Percentiles rank a stretch among this genome's conserved stretches.
phyloP scores from a whole-genome alignment of 2,329 filamentous ascomycete species.

The Hymenoscyphus salicellus region DNA sequence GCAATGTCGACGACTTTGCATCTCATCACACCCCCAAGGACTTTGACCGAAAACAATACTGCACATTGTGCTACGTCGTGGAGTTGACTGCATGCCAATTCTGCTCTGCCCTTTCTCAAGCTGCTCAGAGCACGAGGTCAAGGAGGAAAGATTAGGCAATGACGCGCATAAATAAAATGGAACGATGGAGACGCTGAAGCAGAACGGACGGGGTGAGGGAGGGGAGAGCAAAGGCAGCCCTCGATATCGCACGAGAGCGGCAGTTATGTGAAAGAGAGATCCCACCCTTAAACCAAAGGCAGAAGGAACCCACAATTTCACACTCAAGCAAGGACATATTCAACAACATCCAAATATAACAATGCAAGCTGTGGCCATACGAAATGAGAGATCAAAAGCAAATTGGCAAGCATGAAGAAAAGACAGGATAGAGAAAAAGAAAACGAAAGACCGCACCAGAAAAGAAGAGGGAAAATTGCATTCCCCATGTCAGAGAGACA shows the following conservation, averaged over 20 bases:
- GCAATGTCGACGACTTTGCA: not conserved
- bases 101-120: not conserved
- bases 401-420: not conserved
- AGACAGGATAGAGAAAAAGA: not conserved
- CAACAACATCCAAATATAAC: too few species aligned
- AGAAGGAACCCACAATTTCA: too few species aligned
- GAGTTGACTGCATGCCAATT: not conserved
- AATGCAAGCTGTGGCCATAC: too few species aligned
- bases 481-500: not conserved
- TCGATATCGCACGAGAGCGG: too few species aligned
- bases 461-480: not conserved
- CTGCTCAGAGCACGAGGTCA: not conserved
- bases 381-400: not conserved
- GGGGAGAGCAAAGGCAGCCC: not conserved
- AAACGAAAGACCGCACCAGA: not conserved
- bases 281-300: too few species aligned
- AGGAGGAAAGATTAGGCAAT: not conserved
- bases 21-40: not conserved
- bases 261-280: too few species aligned
- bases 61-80: not conserved
- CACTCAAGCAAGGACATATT: too few species aligned
- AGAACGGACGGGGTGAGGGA: not conserved
- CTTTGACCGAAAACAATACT: not conserved
- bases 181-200: not conserved
- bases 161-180: too few species aligned